These are phyloP conservation scores for Chaetomium sp. DNA, from an alignment of 2,329 filamentous ascomycete species.

Conservation along the genomic window DNA sequence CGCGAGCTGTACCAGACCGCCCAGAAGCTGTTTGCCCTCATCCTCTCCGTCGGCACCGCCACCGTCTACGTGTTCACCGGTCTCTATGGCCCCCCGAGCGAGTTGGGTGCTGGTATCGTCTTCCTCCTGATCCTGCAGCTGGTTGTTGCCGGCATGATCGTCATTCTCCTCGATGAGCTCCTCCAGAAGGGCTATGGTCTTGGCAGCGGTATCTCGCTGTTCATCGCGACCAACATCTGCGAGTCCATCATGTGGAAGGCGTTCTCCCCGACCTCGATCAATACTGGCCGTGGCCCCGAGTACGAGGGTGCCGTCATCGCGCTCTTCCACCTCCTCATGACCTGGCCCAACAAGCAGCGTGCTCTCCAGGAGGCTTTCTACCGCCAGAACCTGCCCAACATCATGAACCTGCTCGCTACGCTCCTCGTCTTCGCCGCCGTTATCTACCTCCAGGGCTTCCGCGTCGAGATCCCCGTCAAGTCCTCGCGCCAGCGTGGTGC, in stretches of 20 bases:
- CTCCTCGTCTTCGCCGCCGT: constrained; percentile 91
- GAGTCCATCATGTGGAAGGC: constrained; percentile 99
- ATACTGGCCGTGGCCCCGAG: constrained; percentile 97
- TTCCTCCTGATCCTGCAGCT: constrained; percentile 97
- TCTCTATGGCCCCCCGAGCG: constrained; percentile 92
- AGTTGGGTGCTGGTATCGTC: constrained; percentile 96
- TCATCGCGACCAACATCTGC: constrained; percentile 99
- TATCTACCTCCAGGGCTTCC: constrained; percentile 99
- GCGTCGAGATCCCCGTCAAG: constrained; percentile 99
- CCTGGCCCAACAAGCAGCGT: constrained; percentile 98
- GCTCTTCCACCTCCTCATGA: constrained; percentile 94
- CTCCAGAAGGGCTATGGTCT: constrained; percentile 99
- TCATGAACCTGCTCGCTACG: constrained; percentile 96
- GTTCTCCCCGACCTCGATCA: constrained; percentile 98
- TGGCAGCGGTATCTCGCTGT: constrained; percentile 96
- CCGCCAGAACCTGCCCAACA: constrained; percentile 97
- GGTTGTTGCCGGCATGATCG: constrained; percentile 93
- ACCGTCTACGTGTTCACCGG: constrained; percentile 98
- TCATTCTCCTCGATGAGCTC: constrained; percentile 97
- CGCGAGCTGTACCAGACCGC: constrained; percentile 99
- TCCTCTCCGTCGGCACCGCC: constrained; percentile 93
- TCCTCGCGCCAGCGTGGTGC: constrained; percentile 97
- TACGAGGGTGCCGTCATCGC: constrained; percentile 98
- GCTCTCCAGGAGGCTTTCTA: constrained; percentile 98
- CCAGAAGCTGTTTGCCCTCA: constrained; percentile 97